These are phyloP conservation scores for Penicillium sp. DNA, from an alignment of 2,329 filamentous ascomycete species.

Conservation along the genomic window DNA sequence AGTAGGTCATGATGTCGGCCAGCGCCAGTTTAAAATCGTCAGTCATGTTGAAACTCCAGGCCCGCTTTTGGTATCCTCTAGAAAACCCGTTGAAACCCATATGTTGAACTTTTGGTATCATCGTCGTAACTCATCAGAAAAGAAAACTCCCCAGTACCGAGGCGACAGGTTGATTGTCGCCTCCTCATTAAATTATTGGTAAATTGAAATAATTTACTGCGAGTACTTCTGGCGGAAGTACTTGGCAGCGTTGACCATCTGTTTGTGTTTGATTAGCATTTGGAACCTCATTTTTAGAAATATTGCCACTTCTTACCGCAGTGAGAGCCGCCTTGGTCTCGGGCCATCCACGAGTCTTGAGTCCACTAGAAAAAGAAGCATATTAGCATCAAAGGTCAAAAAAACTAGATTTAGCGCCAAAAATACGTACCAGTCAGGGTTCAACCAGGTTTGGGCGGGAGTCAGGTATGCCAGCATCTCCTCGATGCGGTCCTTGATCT, in stretches of 20 bases:
- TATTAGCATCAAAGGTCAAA: not conserved
- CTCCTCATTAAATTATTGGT: constrained; percentile 27
- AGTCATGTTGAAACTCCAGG: constrained; percentile 41
- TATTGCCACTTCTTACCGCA: constrained; percentile 40
- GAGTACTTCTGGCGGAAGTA: constrained; percentile 87
- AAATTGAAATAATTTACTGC: constrained; percentile 45
- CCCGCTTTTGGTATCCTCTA: constrained; percentile 38
- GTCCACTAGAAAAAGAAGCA: constrained; percentile 56
- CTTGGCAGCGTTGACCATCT: constrained; percentile 99
- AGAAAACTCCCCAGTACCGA: constrained; percentile 29
- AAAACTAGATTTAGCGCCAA: too few species aligned
- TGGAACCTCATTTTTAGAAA: not conserved
- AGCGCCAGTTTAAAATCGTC: constrained; percentile 53
- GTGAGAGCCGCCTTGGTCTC: constrained; percentile 94
- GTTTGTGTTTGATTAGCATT: constrained; percentile 43
- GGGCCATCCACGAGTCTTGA: constrained; percentile 98
- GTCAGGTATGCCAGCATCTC: constrained; percentile 98
- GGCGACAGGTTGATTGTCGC: constrained; percentile 41
- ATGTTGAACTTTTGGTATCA: constrained; percentile 46
- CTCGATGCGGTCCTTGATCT: constrained; percentile 95
- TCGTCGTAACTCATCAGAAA: constrained; percentile 42
- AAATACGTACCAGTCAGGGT: constrained; percentile 69
- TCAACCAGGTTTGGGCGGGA: constrained; percentile 98
- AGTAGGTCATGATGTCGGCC: constrained; percentile 8
- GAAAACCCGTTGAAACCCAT: constrained; percentile 39